Evolutionary conservation across 2,329 filamentous ascomycete genomes (phyloP), one percentile per base, ranked within the genome.

Genomic region (Venturia effusa): DNA sequence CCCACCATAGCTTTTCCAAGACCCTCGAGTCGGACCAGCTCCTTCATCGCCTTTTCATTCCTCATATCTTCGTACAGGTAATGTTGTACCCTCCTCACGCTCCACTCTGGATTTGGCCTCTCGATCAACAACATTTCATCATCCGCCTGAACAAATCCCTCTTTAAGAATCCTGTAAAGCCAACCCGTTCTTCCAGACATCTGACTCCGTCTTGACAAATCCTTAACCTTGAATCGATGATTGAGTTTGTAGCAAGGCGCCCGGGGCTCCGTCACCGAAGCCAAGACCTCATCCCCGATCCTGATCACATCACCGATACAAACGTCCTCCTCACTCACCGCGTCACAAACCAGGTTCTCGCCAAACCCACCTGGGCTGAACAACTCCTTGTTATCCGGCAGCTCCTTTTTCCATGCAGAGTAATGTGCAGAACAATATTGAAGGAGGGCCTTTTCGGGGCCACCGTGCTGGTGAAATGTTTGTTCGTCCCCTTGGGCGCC

Each of bases 161-260:
- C 78, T 2, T 75, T 74, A 19, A 88, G 69, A 1, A 88, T 81
- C 2, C 85, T 80, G 67, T 87, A 88, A 70, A 87, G 83, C 85
- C 85, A 88, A 0, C 86, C 86, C 0, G 84, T 87, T 1, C 85
- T 80, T 64, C 82, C 82, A 1, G 75, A 76, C 66, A 79, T 77
- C 73, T 83, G 85, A 0, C 83, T 82, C 24, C 78, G 75, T 0
- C 81, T 81, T 4, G 85, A 83, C 72, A 88, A 87, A 66, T 85
- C 81, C 68, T 83, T 83, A 11, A 86, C 74, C 40, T 81, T 78
- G 71, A 88, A 88, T 1, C 85, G 83, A 68, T 88, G 85, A 70
- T 88, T 88, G 10, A 88, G 78, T 70, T 88, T 88, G 75, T 83
- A 88, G 74, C 86, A 88, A 11, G 86, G 86, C 67, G 84, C 81